These are phyloP conservation scores for Dactylellina cionopaga DNA, from an alignment of 2,329 filamentous ascomycete species.

Conservation along the genomic window DNA sequence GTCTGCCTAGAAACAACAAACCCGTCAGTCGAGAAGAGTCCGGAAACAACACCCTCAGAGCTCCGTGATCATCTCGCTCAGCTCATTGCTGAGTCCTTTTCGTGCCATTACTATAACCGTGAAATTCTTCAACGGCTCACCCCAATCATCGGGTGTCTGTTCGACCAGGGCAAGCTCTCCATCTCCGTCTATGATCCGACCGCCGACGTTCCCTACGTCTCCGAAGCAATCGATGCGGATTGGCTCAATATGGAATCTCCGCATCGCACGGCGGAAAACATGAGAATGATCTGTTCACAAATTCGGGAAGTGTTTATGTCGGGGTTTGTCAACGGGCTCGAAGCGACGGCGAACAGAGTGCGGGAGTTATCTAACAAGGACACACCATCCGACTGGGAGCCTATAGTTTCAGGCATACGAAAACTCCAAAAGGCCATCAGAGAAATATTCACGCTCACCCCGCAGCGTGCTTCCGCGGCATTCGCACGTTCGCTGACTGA, in stretches of 20 bases:
- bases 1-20: slow-evolving; percentile 5
- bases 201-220: slow-evolving; percentile 19
- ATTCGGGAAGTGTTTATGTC: not conserved
- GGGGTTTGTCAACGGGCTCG: not conserved
- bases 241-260: not conserved
- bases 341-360: not conserved
- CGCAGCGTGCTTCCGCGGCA: too few relatives aligned
- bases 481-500: too few relatives aligned
- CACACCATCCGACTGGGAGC: not conserved
- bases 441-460: too few relatives aligned
- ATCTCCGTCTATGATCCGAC: slow-evolving; percentile 16
- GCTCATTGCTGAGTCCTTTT: slow-evolving; percentile 19
- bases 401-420: too few relatives aligned
- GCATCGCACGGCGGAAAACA: not conserved
- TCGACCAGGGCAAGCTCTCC: not conserved
- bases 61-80: slow-evolving; percentile 13
- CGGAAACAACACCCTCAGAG: not conserved
- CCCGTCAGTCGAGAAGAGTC: too few relatives aligned
- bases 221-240: slow-evolving; percentile 1
- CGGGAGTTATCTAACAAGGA: not conserved
- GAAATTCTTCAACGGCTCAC: slow-evolving; percentile 12
- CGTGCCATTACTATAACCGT: slow-evolving; percentile 34
- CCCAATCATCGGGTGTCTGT: slow-evolving; percentile 11
- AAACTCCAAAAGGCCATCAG: too few relatives aligned
- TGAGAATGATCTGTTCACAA: not conserved